A percentile compares a stretch with the other conserved stretches of the same genome.
These are phyloP conservation scores for Mercurialis annua DNA, from an alignment of 345 rosid genomes.

Conservation along the genomic window DNA sequence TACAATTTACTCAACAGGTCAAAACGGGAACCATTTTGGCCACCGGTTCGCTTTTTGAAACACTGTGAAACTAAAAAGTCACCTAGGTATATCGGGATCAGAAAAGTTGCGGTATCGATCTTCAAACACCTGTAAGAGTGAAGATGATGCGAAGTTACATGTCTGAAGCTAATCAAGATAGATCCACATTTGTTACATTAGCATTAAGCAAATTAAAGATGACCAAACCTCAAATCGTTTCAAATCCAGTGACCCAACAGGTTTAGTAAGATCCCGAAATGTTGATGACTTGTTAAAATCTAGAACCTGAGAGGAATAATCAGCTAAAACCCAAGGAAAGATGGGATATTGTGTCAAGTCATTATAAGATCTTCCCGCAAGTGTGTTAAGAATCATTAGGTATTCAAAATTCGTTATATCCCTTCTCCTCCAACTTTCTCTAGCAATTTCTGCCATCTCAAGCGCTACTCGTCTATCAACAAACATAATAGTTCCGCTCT, in stretches of 20 bases:
- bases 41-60: conserved; percentile 11
- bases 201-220: not conserved
- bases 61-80: conserved; percentile 17
- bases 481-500: conserved; percentile 68
- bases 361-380: conserved; percentile 94
- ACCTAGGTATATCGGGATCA: conserved; percentile 99
- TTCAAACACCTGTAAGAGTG: conserved; percentile 66
- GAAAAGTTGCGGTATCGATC: conserved; percentile 87
- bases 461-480: conserved; percentile 81
- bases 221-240: conserved; percentile 86
- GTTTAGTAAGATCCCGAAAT: conserved; percentile 94
- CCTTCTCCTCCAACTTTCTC: conserved; percentile 96
- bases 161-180: conserved; percentile 11
- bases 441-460: conserved; percentile 92
- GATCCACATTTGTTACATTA: not conserved
- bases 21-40: too few species aligned
- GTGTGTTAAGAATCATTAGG: conserved; percentile 85
- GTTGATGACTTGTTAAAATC: conserved; percentile 94
- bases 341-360: conserved; percentile 97
- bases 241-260: conserved; percentile 88
- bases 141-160: conserved; percentile 20
- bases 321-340: conserved; percentile 95
- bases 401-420: conserved; percentile 94
- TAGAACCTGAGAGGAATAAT: conserved; percentile 81
- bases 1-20: too few species aligned